These are phyloP conservation scores for Priceomyces medius DNA, from an alignment of 805 yeast genomes.

Conservation along the genomic window DNA sequence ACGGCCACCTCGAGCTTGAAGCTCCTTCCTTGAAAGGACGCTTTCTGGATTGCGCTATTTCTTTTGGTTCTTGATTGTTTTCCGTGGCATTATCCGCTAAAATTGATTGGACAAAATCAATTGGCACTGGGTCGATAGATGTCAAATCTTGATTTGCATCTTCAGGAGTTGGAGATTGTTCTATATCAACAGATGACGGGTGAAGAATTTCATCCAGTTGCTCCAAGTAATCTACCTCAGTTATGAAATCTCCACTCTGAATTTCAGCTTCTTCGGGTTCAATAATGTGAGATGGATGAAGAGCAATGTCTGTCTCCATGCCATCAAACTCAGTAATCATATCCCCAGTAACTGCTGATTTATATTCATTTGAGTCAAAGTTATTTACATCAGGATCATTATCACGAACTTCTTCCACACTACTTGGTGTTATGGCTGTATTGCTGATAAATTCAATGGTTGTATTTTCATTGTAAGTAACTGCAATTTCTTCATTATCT, in stretches of 20 bases:
- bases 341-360: not conserved
- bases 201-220: not conserved
- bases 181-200: conserved; percentile 4
- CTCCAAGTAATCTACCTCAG: not conserved
- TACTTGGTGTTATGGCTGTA: conserved; percentile 1
- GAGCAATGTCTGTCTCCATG: not conserved
- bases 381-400: not conserved
- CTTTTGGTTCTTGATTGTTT: conserved; percentile 1
- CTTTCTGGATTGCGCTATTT: conserved; percentile 1
- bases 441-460: not conserved
- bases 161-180: not conserved
- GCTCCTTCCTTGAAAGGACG: not conserved
- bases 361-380: no score
- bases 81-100: conserved; percentile 1
- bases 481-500: not conserved
- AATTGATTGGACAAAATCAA: not conserved
- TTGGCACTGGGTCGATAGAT: not conserved
- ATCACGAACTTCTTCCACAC: conserved; percentile 6
- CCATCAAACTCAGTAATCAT: not conserved
- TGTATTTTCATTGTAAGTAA: conserved; percentile 1
- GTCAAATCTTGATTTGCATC: not conserved
- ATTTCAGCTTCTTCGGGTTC: conserved; percentile 9
- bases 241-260: not conserved
- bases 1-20: not conserved
- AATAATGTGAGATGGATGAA: conserved; percentile 6